phyloP scores from a whole-genome alignment of 129 eudicot genomes.

The Lonicera japonica region DNA sequence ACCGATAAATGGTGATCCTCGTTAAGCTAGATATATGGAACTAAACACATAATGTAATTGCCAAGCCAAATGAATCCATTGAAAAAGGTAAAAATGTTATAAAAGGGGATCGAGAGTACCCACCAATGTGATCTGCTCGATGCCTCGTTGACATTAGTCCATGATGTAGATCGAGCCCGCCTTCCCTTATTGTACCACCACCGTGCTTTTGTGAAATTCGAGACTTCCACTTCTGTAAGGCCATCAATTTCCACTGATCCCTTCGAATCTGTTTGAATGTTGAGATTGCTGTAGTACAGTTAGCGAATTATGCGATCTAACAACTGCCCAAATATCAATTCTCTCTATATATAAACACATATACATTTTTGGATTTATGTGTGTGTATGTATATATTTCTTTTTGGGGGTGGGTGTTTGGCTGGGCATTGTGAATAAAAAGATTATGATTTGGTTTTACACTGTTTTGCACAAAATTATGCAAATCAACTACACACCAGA shows the following conservation, averaged over 20 bases:
- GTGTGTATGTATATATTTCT: no score
- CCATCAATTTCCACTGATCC: conserved; percentile 66
- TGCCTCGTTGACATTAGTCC: conserved; percentile 65
- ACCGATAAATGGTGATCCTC: conserved; percentile 39
- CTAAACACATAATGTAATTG: conserved; percentile 15
- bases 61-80: neutral
- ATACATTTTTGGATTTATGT: no score
- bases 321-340: neutral
- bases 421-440: no score
- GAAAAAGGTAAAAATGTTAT: neutral
- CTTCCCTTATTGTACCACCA: conserved; percentile 65
- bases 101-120: conserved; percentile 7
- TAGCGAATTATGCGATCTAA: conserved; percentile 1
- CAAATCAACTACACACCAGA: no score
- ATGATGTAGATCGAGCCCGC: conserved; percentile 66
- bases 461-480: no score
- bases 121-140: conserved; percentile 86
- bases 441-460: no score
- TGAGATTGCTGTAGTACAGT: conserved; percentile 48
- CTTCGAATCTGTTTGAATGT: conserved; percentile 62
- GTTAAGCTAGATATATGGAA: conserved; percentile 32
- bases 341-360: neutral
- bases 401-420: no score
- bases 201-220: conserved; percentile 56
- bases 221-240: conserved; percentile 54